phyloP scores from a whole-genome alignment of 2,329 filamentous ascomycete species.

The Alternaria longipes region DNA sequence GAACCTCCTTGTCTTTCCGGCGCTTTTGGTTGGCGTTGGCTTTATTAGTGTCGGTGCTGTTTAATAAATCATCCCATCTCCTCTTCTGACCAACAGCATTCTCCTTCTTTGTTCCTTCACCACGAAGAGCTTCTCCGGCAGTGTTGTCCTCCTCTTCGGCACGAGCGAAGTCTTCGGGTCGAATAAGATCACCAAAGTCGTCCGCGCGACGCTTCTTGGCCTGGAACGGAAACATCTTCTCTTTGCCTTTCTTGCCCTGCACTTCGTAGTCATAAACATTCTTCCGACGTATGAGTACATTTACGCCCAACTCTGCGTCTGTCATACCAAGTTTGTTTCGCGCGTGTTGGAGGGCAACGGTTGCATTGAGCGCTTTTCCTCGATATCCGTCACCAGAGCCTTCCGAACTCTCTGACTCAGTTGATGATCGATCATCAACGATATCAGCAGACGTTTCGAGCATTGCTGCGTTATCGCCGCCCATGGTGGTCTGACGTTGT shows the following conservation, averaged over 20 bases:
- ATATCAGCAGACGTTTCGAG: conserved; percentile 76
- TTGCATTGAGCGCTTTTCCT: conserved; percentile 89
- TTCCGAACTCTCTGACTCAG: conserved; percentile 85
- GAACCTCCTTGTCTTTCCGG: conserved; percentile 54
- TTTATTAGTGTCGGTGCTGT: conserved; percentile 50
- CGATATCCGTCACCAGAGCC: conserved; percentile 79
- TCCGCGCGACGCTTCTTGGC: conserved; percentile 81
- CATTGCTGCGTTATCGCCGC: conserved; percentile 68
- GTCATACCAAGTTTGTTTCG: conserved; percentile 81
- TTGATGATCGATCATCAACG: conserved; percentile 84
- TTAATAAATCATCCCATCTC: conserved; percentile 81
- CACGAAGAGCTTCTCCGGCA: conserved; percentile 69
- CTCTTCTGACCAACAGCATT: conserved; percentile 82
- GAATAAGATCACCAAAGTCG: conserved; percentile 93
- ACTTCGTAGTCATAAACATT: conserved; percentile 95
- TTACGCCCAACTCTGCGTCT: conserved; percentile 91
- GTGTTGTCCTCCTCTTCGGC: conserved; percentile 88
- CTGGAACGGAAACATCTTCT: conserved; percentile 90
- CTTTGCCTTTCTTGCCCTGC: conserved; percentile 87
- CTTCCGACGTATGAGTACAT: conserved; percentile 86
- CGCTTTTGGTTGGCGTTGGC: conserved; percentile 65
- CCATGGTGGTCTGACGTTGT: conserved; percentile 83
- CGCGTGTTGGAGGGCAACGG: conserved; percentile 83
- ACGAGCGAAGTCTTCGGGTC: conserved; percentile 90
- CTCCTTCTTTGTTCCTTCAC: conserved; percentile 60